Conservation (phyloP, 345 rosid genomes). For the Populus ilicifolia region DNA sequence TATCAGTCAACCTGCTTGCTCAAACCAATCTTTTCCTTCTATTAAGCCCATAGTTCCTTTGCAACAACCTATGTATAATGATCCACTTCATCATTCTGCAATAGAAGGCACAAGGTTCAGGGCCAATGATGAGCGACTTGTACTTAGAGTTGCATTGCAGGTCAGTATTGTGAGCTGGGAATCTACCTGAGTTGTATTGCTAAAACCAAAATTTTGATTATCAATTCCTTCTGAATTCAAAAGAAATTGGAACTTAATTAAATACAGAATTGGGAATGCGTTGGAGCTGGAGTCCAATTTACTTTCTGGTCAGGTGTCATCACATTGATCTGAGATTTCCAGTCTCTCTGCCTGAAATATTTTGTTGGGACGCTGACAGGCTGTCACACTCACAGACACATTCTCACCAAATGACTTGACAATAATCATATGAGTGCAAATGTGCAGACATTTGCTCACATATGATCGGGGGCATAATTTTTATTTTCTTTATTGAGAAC, state of each 20-base stretch:
- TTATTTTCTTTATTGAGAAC: not conserved
- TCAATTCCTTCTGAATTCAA: not conserved
- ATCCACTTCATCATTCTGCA: conserved; percentile 34
- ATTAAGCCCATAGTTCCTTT: conserved; percentile 24
- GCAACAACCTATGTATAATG: conserved; percentile 25
- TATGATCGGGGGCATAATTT: not conserved
- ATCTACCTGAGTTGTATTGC: not conserved
- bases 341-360: not conserved
- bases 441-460: not conserved
- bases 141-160: conserved; percentile 75
- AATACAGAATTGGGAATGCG: not conserved
- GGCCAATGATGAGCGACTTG: conserved; percentile 47
- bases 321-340: not conserved
- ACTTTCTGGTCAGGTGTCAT: not conserved
- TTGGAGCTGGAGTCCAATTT: not conserved
- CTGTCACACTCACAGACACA: not conserved
- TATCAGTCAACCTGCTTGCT: conserved; percentile 50
- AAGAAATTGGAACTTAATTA: not conserved
- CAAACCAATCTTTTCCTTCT: conserved; percentile 31
- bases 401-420: not conserved
- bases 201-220: not conserved
- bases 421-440: not conserved
- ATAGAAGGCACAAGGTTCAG: conserved; percentile 37
- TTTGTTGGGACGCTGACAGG: not conserved
- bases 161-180: conserved; percentile 33